These are phyloP conservation scores for Acanthamoeba lugdunensis DNA, from an alignment of 208 protist species.

Conservation along the genomic window DNA sequence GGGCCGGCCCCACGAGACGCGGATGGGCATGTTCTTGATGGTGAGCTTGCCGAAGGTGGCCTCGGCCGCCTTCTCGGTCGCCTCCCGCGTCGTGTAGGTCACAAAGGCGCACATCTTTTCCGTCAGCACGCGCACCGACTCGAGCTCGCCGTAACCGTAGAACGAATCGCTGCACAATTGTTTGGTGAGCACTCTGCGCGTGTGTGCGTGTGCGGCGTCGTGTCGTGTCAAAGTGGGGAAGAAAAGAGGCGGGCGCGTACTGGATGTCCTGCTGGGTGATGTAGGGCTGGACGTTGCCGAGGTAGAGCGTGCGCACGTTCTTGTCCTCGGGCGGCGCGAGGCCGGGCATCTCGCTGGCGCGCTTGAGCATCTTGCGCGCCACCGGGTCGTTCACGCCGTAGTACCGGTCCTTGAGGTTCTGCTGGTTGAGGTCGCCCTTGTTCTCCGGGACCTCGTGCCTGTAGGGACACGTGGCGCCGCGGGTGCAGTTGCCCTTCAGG, in stretches of 20 bases:
- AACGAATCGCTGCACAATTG: constrained; percentile 53
- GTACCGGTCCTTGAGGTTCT: constrained; percentile 90
- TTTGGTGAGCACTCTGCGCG: too few species aligned
- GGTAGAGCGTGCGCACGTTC: constrained; percentile 83
- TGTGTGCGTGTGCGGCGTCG: too few species aligned
- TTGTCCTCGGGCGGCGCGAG: constrained; percentile 81
- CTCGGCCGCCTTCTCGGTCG: constrained; percentile 75
- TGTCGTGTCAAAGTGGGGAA: neutral
- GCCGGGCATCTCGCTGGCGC: neutral
- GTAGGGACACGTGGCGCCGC: constrained; percentile 89
- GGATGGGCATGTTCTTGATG: constrained; percentile 68
- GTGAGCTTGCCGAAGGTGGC: constrained; percentile 69
- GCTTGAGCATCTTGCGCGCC: constrained; percentile 87
- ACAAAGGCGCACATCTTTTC: constrained; percentile 82
- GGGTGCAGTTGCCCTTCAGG: constrained; percentile 88
- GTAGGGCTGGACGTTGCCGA: constrained; percentile 80
- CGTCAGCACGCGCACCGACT: constrained; percentile 50
- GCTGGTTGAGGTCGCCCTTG: constrained; percentile 83
- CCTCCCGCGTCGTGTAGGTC: constrained; percentile 74
- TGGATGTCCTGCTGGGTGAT: constrained; percentile 83
- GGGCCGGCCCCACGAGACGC: constrained; percentile 77
- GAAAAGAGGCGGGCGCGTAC: constrained; percentile 45
- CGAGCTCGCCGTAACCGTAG: constrained; percentile 73
- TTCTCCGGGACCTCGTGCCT: constrained; percentile 84
- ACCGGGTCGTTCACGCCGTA: constrained; percentile 89